Evolutionary conservation across 257 asterid species (phyloP).

Genomic region (Plantago ovata): DNA sequence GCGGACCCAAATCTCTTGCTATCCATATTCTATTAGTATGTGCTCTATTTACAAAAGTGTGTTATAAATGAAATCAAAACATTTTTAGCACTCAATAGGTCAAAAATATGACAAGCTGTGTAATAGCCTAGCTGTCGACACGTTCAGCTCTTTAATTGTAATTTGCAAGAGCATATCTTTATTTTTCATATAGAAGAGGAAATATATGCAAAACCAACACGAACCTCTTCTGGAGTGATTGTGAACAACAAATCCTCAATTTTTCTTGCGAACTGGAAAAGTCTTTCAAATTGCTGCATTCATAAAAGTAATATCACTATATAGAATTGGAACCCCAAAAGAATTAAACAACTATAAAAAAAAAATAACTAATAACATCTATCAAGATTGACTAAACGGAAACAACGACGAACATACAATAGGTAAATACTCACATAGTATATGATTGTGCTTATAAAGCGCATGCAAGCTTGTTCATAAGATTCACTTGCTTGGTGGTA

Average conservation of each 20-base stretch:
- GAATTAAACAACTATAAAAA: constrained; percentile 2
- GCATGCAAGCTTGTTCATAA: constrained; percentile 87
- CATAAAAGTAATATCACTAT: constrained; percentile 10
- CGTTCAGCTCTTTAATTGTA: neutral
- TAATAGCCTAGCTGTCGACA: too few species aligned
- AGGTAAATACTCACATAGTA: constrained; percentile 56
- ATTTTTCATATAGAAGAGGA: constrained; percentile 7
- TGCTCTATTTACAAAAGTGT: too few species aligned
- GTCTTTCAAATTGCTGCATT: constrained; percentile 90
- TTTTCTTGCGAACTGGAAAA: constrained; percentile 88
- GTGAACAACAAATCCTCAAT: constrained; percentile 79
- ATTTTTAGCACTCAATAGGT: too few species aligned
- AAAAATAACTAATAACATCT: too few species aligned
- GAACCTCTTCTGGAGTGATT: constrained; percentile 83
- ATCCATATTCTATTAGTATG: too few species aligned
- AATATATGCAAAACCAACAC: constrained; percentile 20
- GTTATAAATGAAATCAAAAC: too few species aligned
- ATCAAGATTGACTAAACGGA: neutral
- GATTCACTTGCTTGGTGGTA: constrained; percentile 99
- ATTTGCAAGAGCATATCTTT: constrained; percentile 5
- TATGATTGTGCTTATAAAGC: constrained; percentile 80
- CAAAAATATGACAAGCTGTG: too few species aligned
- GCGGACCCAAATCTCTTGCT: too few species aligned
- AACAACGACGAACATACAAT: constrained; percentile 15
- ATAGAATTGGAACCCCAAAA: constrained; percentile 11